Conservation (phyloP, 768 basidiomycete species). For the Chiua virens region DNA sequence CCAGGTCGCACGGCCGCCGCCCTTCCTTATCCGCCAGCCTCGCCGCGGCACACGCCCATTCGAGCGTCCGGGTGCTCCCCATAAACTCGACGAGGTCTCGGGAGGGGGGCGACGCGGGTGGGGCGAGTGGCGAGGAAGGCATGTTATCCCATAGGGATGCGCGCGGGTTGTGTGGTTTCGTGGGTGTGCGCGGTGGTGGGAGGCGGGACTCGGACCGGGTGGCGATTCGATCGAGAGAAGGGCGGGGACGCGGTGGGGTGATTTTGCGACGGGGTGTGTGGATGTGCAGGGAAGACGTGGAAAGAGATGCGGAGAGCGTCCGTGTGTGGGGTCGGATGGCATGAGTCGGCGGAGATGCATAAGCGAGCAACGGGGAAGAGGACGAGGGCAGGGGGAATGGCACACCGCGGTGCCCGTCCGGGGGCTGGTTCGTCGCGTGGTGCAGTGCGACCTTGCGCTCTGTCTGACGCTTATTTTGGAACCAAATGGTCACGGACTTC, state of each 20-base stretch:
- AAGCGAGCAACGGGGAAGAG: slow-evolving; percentile 7
- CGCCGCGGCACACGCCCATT: slow-evolving; percentile 43
- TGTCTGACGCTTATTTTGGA: slow-evolving; percentile 39
- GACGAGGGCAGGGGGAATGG: slow-evolving; percentile 20
- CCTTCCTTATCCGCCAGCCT: slow-evolving; percentile 47
- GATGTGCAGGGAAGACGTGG: background rate
- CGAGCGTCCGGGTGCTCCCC: slow-evolving; percentile 27
- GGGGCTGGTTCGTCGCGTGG: slow-evolving; percentile 29
- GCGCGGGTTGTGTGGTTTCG: slow-evolving; percentile 27
- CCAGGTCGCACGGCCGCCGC: too few relatives aligned
- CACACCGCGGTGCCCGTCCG: slow-evolving; percentile 15
- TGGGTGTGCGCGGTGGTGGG: slow-evolving; percentile 30
- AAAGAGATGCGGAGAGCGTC: slow-evolving; percentile 28
- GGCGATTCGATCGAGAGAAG: slow-evolving; percentile 33
- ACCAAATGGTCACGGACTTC: slow-evolving; percentile 37
- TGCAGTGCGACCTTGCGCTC: slow-evolving; percentile 56
- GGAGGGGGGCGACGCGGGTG: slow-evolving; percentile 33
- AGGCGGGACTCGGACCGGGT: slow-evolving; percentile 32
- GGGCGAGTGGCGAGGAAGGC: slow-evolving; percentile 46
- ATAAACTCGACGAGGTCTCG: slow-evolving; percentile 31
- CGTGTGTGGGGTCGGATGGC: slow-evolving; percentile 37
- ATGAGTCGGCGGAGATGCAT: slow-evolving; percentile 23
- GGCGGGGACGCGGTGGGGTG: slow-evolving; percentile 30
- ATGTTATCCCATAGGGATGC: slow-evolving; percentile 35
- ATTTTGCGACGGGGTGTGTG: slow-evolving; percentile 30